phyloP scores from a whole-genome alignment of 2,329 filamentous ascomycete species.

The Fusarium tupiense region DNA sequence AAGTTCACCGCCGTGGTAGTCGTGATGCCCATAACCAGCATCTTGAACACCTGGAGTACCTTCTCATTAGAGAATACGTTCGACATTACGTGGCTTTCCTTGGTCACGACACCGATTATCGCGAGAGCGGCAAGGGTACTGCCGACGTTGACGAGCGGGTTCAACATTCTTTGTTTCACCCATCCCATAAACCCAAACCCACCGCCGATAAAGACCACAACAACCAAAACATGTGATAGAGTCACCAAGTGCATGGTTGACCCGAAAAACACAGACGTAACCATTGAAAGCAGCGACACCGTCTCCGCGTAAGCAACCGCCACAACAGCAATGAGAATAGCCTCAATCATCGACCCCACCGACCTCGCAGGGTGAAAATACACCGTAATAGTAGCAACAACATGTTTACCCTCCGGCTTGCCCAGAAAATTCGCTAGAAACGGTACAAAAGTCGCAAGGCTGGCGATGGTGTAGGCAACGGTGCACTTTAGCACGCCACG shows the following conservation, averaged over 20 bases:
- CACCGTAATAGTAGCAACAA: conserved; percentile 91
- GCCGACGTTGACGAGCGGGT: conserved; percentile 83
- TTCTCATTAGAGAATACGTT: conserved; percentile 85
- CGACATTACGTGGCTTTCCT: conserved; percentile 87
- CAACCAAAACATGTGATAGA: conserved; percentile 80
- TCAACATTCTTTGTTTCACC: conserved; percentile 81
- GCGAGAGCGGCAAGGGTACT: conserved; percentile 88
- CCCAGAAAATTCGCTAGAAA: conserved; percentile 78
- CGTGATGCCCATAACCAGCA: conserved; percentile 79
- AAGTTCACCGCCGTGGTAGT: conserved; percentile 78
- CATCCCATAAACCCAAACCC: conserved; percentile 89
- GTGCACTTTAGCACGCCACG: conserved; percentile 90
- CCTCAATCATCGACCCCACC: conserved; percentile 89
- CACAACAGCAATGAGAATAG: conserved; percentile 77
- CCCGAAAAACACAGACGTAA: conserved; percentile 80
- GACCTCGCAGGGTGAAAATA: conserved; percentile 94
- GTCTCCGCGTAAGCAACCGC: conserved; percentile 78
- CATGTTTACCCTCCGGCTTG: conserved; percentile 88
- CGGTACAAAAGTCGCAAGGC: conserved; percentile 83
- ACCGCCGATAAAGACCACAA: conserved; percentile 85
- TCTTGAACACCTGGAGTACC: conserved; percentile 82
- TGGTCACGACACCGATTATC: conserved; percentile 89
- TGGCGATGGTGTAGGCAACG: conserved; percentile 86
- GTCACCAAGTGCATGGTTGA: conserved; percentile 70
- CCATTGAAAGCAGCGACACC: conserved; percentile 86